A percentile compares a stretch with the other conserved stretches of the same genome.
phyloP scores from a whole-genome alignment of 2,329 filamentous ascomycete species.

The Aspergillus pseudonomiae region DNA sequence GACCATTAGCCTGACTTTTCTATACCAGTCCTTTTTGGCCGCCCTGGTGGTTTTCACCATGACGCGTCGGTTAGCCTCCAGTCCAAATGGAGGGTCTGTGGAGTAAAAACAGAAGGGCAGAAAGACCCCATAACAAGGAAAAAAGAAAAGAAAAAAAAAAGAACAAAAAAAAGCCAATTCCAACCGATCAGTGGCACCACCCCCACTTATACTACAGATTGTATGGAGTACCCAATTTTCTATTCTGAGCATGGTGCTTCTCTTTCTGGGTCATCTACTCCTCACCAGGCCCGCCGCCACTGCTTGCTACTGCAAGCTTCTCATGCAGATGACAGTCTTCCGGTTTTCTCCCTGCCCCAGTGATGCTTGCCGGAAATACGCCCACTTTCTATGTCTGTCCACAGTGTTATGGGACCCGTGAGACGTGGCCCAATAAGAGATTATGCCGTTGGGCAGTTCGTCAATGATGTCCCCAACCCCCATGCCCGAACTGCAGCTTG shows the following conservation, averaged over 20 bases:
- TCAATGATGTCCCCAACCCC: conserved; percentile 35
- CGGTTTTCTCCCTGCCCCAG: conserved; percentile 33
- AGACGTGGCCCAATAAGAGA: conserved; percentile 48
- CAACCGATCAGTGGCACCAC: conserved; percentile 30
- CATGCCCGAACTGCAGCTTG: conserved; percentile 33
- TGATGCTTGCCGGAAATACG: conserved; percentile 24
- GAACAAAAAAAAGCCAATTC: conserved; percentile 18
- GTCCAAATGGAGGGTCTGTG: conserved; percentile 1
- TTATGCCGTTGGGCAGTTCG: conserved; percentile 35
- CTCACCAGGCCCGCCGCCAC: conserved; percentile 26
- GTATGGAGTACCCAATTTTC: conserved; percentile 25
- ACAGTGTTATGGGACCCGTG: conserved; percentile 32
- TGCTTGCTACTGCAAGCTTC: conserved; percentile 33
- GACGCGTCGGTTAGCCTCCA: conserved; percentile 4
- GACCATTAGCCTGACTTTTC: conserved; percentile 4
- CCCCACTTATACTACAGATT: conserved; percentile 23
- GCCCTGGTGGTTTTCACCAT: background rate
- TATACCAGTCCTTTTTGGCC: background rate
- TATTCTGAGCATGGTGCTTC: conserved; percentile 27
- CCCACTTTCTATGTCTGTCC: conserved; percentile 26
- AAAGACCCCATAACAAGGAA: background rate
- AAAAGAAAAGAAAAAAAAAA: conserved; percentile 1
- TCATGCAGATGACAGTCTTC: conserved; percentile 32
- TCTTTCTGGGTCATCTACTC: conserved; percentile 27
- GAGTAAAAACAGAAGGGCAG: background rate